phyloP scores from a whole-genome alignment of 257 asterid species.

The Echites panduratus region DNA sequence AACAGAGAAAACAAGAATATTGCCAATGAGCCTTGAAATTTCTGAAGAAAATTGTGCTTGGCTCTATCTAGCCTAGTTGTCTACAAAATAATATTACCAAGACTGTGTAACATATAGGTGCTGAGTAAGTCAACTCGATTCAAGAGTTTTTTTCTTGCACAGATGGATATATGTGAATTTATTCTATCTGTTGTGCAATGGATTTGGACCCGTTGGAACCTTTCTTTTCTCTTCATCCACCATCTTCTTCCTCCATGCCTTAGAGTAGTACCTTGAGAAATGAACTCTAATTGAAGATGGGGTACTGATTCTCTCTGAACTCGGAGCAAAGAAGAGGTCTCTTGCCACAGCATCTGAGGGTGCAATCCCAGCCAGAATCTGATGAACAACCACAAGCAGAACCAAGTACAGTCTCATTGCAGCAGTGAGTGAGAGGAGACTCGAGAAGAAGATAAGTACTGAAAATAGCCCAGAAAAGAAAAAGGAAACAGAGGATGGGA shows the following conservation, averaged over 20 bases:
- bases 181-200: conserved; percentile 63
- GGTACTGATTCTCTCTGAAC: not conserved
- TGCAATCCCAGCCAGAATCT: conserved; percentile 22
- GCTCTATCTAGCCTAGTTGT: not conserved
- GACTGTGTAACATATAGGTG: not conserved
- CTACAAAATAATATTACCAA: not conserved
- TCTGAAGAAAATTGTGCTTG: not conserved
- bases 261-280: conserved; percentile 32
- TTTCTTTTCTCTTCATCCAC: conserved; percentile 33
- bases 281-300: conserved; percentile 29
- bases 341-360: conserved; percentile 6
- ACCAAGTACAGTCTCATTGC: conserved; percentile 23
- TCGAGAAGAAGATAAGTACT: not conserved
- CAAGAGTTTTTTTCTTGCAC: not conserved
- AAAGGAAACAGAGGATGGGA: not conserved
- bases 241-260: conserved; percentile 14
- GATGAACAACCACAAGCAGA: conserved; percentile 36
- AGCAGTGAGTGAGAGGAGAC: not conserved
- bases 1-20: not conserved
- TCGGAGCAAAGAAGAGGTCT: conserved; percentile 2
- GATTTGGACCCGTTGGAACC: conserved; percentile 69
- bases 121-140: not conserved
- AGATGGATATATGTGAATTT: not conserved
- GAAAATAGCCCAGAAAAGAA: not conserved
- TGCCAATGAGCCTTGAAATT: not conserved